phyloP scores from a whole-genome alignment of 2,329 filamentous ascomycete genomes.

The Talaromyces marneffei region DNA sequence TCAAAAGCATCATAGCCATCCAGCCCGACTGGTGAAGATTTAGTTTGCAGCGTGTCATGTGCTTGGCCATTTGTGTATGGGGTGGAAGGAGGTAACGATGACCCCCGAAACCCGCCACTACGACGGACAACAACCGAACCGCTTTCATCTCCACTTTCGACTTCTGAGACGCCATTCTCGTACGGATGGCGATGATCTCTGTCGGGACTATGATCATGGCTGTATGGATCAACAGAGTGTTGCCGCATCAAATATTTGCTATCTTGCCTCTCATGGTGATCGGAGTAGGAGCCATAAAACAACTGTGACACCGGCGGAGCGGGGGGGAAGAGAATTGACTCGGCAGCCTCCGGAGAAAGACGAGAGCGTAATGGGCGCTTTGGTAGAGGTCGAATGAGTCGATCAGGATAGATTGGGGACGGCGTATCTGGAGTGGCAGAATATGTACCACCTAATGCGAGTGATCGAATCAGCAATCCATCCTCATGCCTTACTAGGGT shows the following conservation, averaged over 20 bases:
- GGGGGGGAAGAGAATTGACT: conserved; percentile 75
- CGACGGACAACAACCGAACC: conserved; percentile 37
- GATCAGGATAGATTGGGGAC: conserved; percentile 77
- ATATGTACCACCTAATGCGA: conserved; percentile 44
- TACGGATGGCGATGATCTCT: conserved; percentile 41
- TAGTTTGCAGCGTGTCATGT: conserved; percentile 25
- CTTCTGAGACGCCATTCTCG: conserved; percentile 48
- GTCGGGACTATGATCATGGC: conserved; percentile 34
- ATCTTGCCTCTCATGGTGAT: conserved; percentile 48
- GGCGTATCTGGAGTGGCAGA: conserved; percentile 60
- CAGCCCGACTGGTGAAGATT: conserved; percentile 64
- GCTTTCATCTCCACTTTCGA: conserved; percentile 60
- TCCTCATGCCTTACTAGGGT: conserved; percentile 6
- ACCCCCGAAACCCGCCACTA: conserved; percentile 38
- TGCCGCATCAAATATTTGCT: conserved; percentile 44
- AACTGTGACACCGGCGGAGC: conserved; percentile 65
- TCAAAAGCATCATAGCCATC: conserved; percentile 97
- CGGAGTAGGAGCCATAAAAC: conserved; percentile 66
- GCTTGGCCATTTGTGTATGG: conserved; percentile 24
- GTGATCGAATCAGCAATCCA: conserved; percentile 31
- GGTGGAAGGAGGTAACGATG: conserved; percentile 29
- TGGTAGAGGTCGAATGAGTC: conserved; percentile 87
- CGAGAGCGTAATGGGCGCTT: conserved; percentile 82
- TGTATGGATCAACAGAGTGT: conserved; percentile 29
- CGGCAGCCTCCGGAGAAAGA: conserved; percentile 76